Conservation (phyloP, 345 rosid species). For the Lagerstroemia speciosa region DNA sequence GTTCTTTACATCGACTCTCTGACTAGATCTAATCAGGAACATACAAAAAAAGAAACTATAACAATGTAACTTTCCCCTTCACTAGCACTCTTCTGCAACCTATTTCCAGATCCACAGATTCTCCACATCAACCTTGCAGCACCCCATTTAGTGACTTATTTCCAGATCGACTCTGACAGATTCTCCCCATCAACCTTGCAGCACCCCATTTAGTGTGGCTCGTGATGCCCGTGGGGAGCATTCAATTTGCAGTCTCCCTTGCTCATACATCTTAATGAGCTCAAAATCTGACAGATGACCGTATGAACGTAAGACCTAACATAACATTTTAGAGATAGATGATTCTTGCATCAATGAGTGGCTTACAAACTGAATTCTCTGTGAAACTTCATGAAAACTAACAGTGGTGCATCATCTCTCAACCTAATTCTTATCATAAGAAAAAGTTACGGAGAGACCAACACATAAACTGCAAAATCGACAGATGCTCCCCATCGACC, state of each 20-base stretch:
- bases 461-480: background rate
- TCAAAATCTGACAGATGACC: background rate
- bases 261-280: background rate
- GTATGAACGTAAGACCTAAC: background rate
- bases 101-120: background rate
- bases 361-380: background rate
- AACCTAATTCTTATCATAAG: background rate
- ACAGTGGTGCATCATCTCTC: background rate
- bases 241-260: background rate
- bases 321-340: background rate
- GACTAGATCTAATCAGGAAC: too few relatives aligned
- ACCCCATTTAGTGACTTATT: background rate
- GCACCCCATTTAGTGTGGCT: background rate
- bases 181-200: background rate
- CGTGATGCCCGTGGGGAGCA: background rate
- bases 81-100: background rate
- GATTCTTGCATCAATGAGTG: background rate
- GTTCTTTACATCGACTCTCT: too few relatives aligned
- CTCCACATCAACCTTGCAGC: background rate
- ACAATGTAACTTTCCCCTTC: background rate
- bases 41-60: background rate
- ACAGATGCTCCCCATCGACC: background rate
- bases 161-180: background rate
- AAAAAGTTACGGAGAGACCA: background rate
- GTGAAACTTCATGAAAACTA: background rate